These are phyloP conservation scores for Pestalotiopsis sp. DNA, from an alignment of 2,329 filamentous ascomycete genomes.

Conservation along the genomic window DNA sequence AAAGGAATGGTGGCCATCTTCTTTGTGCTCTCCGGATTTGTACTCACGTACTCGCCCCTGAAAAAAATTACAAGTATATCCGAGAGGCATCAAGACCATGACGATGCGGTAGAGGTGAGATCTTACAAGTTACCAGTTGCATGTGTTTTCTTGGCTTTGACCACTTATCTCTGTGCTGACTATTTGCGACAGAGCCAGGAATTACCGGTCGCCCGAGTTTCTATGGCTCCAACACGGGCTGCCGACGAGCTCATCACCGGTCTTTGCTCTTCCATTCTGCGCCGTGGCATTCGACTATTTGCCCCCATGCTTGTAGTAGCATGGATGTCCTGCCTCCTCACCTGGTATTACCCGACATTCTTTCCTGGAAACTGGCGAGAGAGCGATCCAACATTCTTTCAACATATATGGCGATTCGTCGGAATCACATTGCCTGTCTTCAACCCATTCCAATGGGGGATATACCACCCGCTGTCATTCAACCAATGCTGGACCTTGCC, in stretches of 20 bases:
- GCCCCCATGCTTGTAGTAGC: background rate
- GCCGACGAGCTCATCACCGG: background rate
- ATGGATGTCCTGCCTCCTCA: background rate
- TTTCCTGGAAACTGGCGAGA: background rate
- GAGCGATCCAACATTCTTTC: background rate
- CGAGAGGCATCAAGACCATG: background rate
- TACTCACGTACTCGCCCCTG: slow-evolving; percentile 5
- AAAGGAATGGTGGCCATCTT: slow-evolving; percentile 10
- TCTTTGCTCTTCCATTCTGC: background rate
- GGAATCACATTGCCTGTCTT: background rate
- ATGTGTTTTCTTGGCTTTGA: background rate
- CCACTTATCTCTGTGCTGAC: background rate
- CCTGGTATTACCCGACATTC: background rate
- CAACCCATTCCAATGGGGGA: background rate
- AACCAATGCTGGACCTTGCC: slow-evolving; percentile 7
- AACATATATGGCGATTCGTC: background rate
- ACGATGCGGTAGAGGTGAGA: background rate
- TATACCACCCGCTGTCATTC: background rate
- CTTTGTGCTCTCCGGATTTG: slow-evolving; percentile 11
- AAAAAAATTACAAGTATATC: background rate
- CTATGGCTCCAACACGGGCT: background rate
- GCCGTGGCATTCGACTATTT: slow-evolving; percentile 9
- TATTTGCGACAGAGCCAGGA: background rate
- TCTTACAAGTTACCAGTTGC: background rate
- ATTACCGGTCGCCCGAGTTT: background rate